Percentiles rank a stretch among this genome's conserved stretches.
Evolutionary conservation across 768 basidiomycete species (phyloP).

Genomic region (Tylopilus cervinicoccineus): DNA sequence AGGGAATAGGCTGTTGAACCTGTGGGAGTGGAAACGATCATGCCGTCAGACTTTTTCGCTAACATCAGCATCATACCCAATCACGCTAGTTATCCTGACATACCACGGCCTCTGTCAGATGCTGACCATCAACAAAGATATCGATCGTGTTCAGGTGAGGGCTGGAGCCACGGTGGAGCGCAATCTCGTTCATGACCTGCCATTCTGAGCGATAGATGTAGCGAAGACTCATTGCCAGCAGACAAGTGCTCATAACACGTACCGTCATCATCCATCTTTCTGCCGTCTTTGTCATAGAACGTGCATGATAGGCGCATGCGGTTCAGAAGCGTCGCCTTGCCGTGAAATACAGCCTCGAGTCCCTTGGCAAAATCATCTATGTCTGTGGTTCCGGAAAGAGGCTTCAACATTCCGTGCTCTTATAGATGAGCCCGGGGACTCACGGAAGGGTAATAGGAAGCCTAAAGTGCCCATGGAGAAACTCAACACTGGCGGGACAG

Average conservation of each 20-base stretch:
- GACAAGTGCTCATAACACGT: constrained; percentile 15
- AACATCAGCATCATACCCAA: constrained; percentile 12
- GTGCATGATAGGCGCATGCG: constrained; percentile 88
- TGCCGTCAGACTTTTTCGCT: constrained; percentile 74
- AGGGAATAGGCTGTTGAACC: constrained; percentile 96
- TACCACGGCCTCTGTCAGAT: constrained; percentile 93
- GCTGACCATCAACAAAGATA: constrained; percentile 90
- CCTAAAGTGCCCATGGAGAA: constrained; percentile 80
- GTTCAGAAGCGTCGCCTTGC: constrained; percentile 78
- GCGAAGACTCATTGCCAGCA: neutral
- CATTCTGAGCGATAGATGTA: constrained; percentile 48
- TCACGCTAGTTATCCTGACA: constrained; percentile 31
- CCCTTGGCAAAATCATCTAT: constrained; percentile 85
- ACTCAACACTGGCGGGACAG: constrained; percentile 80
- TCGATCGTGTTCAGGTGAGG: constrained; percentile 93
- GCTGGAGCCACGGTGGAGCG: constrained; percentile 86
- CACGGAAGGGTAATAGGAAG: constrained; percentile 91
- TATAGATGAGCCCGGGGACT: constrained; percentile 28
- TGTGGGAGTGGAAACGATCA: constrained; percentile 93
- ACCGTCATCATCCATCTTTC: constrained; percentile 62
- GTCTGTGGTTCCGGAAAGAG: constrained; percentile 43
- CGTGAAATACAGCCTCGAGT: constrained; percentile 71
- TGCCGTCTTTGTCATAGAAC: constrained; percentile 60
- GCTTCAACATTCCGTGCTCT: neutral
- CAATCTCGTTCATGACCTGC: constrained; percentile 98